These are phyloP conservation scores for Kitagawia praeruptora DNA, from an alignment of 129 eudicot genomes.

Conservation along the genomic window DNA sequence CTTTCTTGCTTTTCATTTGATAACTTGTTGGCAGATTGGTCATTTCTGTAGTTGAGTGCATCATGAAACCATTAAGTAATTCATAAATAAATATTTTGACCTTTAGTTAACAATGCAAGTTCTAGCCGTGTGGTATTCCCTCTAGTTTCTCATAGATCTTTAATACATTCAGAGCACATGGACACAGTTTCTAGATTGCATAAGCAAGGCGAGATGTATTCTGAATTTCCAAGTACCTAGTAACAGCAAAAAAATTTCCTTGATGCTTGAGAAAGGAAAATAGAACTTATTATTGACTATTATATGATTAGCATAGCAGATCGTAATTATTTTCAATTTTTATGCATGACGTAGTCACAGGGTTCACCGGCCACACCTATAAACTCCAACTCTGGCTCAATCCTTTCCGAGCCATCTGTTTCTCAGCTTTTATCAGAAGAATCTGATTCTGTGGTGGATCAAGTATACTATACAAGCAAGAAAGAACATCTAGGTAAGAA, in stretches of 20 bases:
- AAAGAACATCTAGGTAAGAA: conserved; percentile 26
- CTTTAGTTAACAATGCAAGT: background rate
- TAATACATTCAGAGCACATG: background rate
- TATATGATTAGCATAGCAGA: background rate
- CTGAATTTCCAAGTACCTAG: background rate
- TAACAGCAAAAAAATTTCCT: background rate
- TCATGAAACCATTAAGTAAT: background rate
- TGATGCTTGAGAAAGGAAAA: background rate
- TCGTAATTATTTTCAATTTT: conserved; percentile 6
- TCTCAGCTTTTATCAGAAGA: conserved; percentile 55
- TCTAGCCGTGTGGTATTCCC: background rate
- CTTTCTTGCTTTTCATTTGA: background rate
- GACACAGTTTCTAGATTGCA: background rate
- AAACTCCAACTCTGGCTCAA: conserved; percentile 49
- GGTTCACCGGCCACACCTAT: conserved; percentile 55
- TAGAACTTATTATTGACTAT: background rate
- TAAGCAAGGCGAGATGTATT: background rate
- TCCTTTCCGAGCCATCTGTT: conserved; percentile 41
- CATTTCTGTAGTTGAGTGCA: background rate
- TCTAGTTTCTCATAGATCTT: background rate
- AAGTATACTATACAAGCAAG: conserved; percentile 25
- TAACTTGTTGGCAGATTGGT: background rate
- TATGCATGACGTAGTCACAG: conserved; percentile 45
- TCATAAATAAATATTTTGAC: background rate
- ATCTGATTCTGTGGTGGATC: conserved; percentile 48